Evolutionary conservation across 768 basidiomycete species (phyloP).

Genomic region (Phanerodontia chrysosporium): DNA sequence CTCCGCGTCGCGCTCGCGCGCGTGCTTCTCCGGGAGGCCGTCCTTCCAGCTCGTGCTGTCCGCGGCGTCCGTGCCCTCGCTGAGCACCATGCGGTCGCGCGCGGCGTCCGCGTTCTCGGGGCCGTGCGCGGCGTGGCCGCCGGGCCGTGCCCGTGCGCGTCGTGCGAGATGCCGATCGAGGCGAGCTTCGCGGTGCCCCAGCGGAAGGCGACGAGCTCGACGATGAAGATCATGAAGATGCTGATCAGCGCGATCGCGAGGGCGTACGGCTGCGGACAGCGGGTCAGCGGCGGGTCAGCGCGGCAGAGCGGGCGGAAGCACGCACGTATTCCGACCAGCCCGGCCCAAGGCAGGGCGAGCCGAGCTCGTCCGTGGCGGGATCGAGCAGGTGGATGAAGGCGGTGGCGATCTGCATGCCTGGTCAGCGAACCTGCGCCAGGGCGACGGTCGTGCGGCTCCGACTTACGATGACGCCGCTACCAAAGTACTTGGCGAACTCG

Average conservation of each 20-base stretch:
- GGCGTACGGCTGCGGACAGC: conserved; percentile 61
- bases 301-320: conserved; percentile 12
- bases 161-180: conserved; percentile 59
- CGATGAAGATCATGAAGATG: conserved; percentile 79
- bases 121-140: conserved; percentile 64
- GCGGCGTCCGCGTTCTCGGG: conserved; percentile 39
- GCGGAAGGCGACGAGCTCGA: conserved; percentile 84
- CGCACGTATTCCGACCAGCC: conserved; percentile 76
- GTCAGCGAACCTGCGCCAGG: not conserved
- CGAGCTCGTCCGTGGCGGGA: conserved; percentile 70
- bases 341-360: conserved; percentile 61
- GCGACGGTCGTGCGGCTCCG: not conserved
- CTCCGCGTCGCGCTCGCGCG: not conserved
- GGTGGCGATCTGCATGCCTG: conserved; percentile 65
- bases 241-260: conserved; percentile 77
- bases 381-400: conserved; percentile 82
- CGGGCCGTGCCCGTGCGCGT: conserved; percentile 63
- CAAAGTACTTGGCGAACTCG: conserved; percentile 88
- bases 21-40: not conserved
- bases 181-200: conserved; percentile 74
- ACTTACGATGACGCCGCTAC: conserved; percentile 82
- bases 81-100: conserved; percentile 1
- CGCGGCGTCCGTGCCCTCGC: not conserved
- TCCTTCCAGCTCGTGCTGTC: not conserved
- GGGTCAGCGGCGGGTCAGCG: not conserved